Evolutionary conservation across 495 filamentous ascomycete species (phyloP).

Genomic region (Lentithecium fluviatile): DNA sequence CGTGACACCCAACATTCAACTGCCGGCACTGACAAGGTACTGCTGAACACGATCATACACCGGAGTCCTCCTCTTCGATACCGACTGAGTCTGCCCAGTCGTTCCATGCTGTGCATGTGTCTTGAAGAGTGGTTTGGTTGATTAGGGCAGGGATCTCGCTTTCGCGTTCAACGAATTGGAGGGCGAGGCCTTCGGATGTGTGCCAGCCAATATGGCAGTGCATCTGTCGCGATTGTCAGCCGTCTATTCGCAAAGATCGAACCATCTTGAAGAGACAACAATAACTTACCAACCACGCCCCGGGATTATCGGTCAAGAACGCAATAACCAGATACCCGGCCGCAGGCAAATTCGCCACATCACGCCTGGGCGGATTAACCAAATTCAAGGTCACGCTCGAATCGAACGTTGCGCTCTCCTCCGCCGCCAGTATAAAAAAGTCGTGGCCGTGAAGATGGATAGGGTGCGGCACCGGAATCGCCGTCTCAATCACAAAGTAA

Average conservation of each 20-base stretch:
- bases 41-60: conserved; percentile 29
- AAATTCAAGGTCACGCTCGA: conserved; percentile 21
- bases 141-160: conserved; percentile 21
- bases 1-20: no score
- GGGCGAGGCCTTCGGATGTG: conserved; percentile 24
- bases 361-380: conserved; percentile 40
- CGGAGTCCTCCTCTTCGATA: conserved; percentile 28
- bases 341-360: conserved; percentile 39
- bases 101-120: conserved; percentile 23
- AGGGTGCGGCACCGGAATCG: conserved; percentile 39
- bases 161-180: conserved; percentile 27
- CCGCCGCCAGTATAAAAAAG: conserved; percentile 40
- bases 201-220: conserved; percentile 44
- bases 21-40: no score
- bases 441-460: conserved; percentile 47
- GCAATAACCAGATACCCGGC: conserved; percentile 40
- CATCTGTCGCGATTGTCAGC: conserved; percentile 2
- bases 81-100: conserved; percentile 3
- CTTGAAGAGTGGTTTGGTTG: conserved; percentile 6
- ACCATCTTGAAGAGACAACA: not conserved
- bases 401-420: conserved; percentile 22
- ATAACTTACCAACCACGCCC: conserved; percentile 33
- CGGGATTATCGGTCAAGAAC: conserved; percentile 42
- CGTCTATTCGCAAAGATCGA: not conserved
- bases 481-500: conserved; percentile 28